phyloP scores from a whole-genome alignment of 129 eudicot genomes.

The Helianthus tuberosus region DNA sequence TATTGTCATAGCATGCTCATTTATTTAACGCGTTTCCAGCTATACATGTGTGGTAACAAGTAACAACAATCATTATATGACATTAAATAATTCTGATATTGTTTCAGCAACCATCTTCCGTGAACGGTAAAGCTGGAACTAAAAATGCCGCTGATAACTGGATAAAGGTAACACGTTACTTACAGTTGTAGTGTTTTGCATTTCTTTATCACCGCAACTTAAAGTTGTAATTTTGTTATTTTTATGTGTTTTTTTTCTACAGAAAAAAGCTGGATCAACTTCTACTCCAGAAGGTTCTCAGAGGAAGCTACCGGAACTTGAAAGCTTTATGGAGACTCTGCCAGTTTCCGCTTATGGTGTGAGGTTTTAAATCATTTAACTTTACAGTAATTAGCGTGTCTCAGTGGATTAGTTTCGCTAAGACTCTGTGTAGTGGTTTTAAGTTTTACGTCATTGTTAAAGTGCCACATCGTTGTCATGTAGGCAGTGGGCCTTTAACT shows the following conservation, averaged over 20 bases:
- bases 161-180: slow-evolving; percentile 50
- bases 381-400: slow-evolving; percentile 3
- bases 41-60: not conserved
- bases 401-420: not conserved
- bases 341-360: slow-evolving; percentile 77
- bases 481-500: too few relatives aligned
- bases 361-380: slow-evolving; percentile 28
- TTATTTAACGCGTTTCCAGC: not conserved
- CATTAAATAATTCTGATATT: slow-evolving; percentile 19
- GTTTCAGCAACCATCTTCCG: slow-evolving; percentile 65
- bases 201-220: slow-evolving; percentile 1
- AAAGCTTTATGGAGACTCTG: slow-evolving; percentile 52
- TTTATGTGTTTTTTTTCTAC: slow-evolving; percentile 19
- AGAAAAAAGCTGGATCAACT: slow-evolving; percentile 55
- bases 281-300: slow-evolving; percentile 45
- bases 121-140: slow-evolving; percentile 22
- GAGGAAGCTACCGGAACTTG: slow-evolving; percentile 53
- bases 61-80: not conserved
- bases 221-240: not conserved
- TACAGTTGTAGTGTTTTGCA: slow-evolving; percentile 9
- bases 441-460: too few relatives aligned
- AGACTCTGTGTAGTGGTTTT: not conserved
- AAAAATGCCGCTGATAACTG: slow-evolving; percentile 44
- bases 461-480: too few relatives aligned
- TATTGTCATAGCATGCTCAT: not conserved